Evolutionary conservation across 805 yeast genomes (phyloP), one percentile per base, ranked within the genome.

Genomic region (Candida mattraensis): DNA sequence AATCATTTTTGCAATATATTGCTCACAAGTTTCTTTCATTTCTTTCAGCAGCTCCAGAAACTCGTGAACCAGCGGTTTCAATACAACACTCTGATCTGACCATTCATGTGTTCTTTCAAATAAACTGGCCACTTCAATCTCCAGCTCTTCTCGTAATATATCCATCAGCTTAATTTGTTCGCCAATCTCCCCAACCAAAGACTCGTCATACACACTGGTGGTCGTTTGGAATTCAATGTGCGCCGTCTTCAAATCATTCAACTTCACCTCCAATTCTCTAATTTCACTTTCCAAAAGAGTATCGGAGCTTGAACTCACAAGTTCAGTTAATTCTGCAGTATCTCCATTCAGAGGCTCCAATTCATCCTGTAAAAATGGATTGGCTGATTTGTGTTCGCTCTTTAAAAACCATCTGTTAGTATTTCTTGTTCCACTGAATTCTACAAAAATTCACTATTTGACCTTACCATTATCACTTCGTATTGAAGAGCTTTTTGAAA

Each of bases 211-310:
- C 7, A 32, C 29, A 14, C 35, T 32, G 7, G 31, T 28, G 4
- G 27, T 21, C 22, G 37, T 33, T 17, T 33, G 30, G 18, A 33
- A 17, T 22, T 33, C 37, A 27, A 33, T 33, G 14, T 24, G 16
- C 3, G 9, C 18, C 12, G 24, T 27, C 18, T 31, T 7, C 21
- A 33, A 17, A 7, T 14, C 14, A 17, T 27, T 33, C 15, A 27
- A 5, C 26, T 33, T 33, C 15, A 24, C 20, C 18, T 25, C 30
- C 26, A 35, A 20, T 12, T 14, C 25, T 10, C 24, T 18, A n/a
- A 28, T 27, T 10, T 30, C 24, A 11, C 14, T 18, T n/a, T 10
- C 23, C 9, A 30, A 30, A 11, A 23, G 18, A 9, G 23, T 28
- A 8, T 15, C 22, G 4, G 23, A 27, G 5, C 18, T 14, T 4